Percentiles rank a stretch among this genome's conserved stretches.
Conservation (phyloP, 257 asterid species). For the Echites panduratus region DNA sequence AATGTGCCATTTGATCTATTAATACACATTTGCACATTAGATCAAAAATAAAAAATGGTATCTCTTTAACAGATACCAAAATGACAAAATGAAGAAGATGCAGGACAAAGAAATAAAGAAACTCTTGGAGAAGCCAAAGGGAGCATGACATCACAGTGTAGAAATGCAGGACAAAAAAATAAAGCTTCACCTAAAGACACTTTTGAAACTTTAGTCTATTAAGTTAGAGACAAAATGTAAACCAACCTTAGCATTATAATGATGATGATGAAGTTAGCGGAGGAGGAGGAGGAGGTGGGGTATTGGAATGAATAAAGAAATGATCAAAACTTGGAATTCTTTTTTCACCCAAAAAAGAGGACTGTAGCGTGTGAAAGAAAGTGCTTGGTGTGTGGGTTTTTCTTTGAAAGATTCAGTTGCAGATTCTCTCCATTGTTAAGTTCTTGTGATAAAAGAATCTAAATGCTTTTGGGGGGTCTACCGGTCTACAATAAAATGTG, state of each 20-base stretch:
- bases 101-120: slow-evolving; percentile 19
- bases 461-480: no score
- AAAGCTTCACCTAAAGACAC: slow-evolving; percentile 29
- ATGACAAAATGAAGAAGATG: slow-evolving; percentile 13
- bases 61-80: not conserved
- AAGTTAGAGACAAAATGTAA: slow-evolving; percentile 23
- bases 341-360: slow-evolving; percentile 4
- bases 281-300: no score
- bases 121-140: slow-evolving; percentile 28
- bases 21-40: no score
- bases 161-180: slow-evolving; percentile 20
- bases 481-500: slow-evolving; percentile 21
- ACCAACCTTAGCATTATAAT: slow-evolving; percentile 7
- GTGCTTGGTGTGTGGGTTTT: slow-evolving; percentile 1
- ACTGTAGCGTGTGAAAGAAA: slow-evolving; percentile 27
- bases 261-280: not conserved
- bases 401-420: slow-evolving; percentile 29
- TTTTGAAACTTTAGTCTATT: slow-evolving; percentile 33
- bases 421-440: slow-evolving; percentile 41
- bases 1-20: no score
- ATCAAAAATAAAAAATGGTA: no score
- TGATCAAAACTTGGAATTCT: not conserved
- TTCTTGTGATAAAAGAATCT: slow-evolving; percentile 50
- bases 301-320: not conserved
- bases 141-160: slow-evolving; percentile 31